Percentiles rank a stretch among this genome's conserved stretches.
Conservation (phyloP, 345 rosid genomes). For the Pugionium cornutum region DNA sequence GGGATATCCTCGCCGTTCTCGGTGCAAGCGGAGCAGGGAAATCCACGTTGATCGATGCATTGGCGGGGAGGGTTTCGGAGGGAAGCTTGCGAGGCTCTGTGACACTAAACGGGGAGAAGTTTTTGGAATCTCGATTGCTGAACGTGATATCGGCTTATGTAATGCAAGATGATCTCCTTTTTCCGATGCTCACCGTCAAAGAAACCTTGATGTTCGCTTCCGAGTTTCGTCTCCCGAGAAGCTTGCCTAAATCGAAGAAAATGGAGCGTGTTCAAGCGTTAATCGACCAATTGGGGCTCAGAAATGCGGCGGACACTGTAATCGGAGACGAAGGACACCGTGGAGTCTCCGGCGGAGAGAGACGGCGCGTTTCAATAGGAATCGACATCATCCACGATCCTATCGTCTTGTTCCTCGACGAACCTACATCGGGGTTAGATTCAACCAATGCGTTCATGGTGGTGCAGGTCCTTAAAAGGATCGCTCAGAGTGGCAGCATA, state of each 20-base stretch:
- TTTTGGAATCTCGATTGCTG: conserved; percentile 38
- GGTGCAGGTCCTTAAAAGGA: conserved; percentile 79
- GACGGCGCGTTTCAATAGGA: conserved; percentile 78
- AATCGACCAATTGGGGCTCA: conserved; percentile 72
- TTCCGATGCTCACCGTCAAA: conserved; percentile 70
- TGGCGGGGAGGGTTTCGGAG: conserved; percentile 70
- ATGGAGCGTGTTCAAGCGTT: conserved; percentile 62
- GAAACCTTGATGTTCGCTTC: conserved; percentile 91
- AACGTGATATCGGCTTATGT: conserved; percentile 83
- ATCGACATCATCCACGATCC: conserved; percentile 87
- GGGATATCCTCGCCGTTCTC: conserved; percentile 76
- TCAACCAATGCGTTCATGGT: conserved; percentile 83
- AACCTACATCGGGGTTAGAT: conserved; percentile 91
- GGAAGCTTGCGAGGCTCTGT: conserved; percentile 83
- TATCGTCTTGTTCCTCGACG: conserved; percentile 72
- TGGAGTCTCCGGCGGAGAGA: conserved; percentile 58
- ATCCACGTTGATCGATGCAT: conserved; percentile 85
- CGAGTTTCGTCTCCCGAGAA: conserved; percentile 75
- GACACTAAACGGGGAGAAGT: conserved; percentile 62
- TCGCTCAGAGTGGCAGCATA: conserved; percentile 70
- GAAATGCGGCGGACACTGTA: conserved; percentile 53
- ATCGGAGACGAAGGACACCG: conserved; percentile 83
- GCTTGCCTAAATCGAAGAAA: conserved; percentile 65
- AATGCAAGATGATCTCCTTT: conserved; percentile 93
- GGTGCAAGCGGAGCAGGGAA: conserved; percentile 94